Conservation (phyloP, 352 stramenopile genomes). For the Aphanomyces stellatus region DNA sequence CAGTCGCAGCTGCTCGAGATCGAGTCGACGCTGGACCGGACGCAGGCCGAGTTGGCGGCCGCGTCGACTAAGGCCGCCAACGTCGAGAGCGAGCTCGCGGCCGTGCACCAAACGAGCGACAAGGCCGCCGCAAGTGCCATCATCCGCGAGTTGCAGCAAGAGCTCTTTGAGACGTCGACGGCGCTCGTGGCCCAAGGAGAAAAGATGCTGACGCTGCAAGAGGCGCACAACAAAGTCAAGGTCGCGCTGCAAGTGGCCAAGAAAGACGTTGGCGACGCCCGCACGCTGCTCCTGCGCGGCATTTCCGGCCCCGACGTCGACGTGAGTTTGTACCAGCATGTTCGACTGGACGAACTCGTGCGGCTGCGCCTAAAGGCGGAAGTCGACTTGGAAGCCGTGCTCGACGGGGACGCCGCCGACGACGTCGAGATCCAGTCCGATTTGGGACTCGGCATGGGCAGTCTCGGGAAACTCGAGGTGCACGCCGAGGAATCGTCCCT, state of each 20-base stretch:
- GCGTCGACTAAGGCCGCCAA: not conserved
- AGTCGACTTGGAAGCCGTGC: conserved; percentile 46
- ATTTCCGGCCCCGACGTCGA: conserved; percentile 46
- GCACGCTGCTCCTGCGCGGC: conserved; percentile 38
- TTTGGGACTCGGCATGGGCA: conserved; percentile 31
- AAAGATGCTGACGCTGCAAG: conserved; percentile 44
- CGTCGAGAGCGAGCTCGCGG: not conserved
- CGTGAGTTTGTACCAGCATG: conserved; percentile 53
- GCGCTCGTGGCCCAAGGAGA: conserved; percentile 68
- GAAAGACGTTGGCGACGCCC: conserved; percentile 43
- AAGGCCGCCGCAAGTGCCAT: not conserved
- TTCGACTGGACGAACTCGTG: conserved; percentile 59
- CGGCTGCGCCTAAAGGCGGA: conserved; percentile 51
- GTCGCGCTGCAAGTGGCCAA: conserved; percentile 34
- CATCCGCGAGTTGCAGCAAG: conserved; percentile 41
- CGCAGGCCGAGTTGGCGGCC: not conserved
- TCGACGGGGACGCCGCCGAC: conserved; percentile 24
- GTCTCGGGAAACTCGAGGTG: conserved; percentile 43
- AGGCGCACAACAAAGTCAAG: conserved; percentile 38
- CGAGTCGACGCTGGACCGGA: not conserved
- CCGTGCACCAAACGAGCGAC: not conserved
- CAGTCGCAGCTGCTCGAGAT: not conserved
- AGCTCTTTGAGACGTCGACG: conserved; percentile 61
- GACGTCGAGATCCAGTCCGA: not conserved
- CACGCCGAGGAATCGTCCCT: not conserved